phyloP scores from a whole-genome alignment of 306 rosid genomes.

The Hippophae rhamnoides region DNA sequence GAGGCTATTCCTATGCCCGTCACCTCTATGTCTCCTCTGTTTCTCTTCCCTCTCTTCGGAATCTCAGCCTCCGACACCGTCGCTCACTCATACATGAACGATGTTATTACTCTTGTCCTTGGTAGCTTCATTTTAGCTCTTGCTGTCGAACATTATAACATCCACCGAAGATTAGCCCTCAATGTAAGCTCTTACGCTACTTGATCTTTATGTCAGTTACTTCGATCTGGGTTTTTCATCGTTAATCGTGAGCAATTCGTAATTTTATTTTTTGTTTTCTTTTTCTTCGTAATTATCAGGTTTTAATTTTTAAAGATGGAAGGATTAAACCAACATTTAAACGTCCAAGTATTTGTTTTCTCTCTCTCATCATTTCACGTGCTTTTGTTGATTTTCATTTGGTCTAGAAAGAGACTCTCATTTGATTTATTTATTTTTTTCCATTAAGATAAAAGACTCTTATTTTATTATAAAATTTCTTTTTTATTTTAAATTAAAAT shows the following conservation, averaged over 20 bases:
- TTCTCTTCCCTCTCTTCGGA: conserved; percentile 69
- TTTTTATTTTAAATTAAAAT: too few species aligned
- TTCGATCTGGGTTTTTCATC: neutral
- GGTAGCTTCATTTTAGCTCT: conserved; percentile 86
- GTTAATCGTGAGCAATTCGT: neutral
- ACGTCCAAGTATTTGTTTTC: too few species aligned
- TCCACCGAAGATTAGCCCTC: conserved; percentile 71
- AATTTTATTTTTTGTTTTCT: too few species aligned
- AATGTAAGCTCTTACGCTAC: conserved; percentile 41
- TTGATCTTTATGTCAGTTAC: neutral
- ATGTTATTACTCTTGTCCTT: conserved; percentile 63
- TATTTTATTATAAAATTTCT: too few species aligned
- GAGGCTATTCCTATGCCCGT: conserved; percentile 79
- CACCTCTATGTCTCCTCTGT: conserved; percentile 77
- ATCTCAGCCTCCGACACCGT: conserved; percentile 57
- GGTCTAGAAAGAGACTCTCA: too few species aligned
- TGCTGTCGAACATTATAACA: conserved; percentile 83
- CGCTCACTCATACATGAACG: conserved; percentile 76
- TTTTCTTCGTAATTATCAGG: too few species aligned
- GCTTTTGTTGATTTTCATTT: too few species aligned
- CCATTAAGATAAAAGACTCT: too few species aligned
- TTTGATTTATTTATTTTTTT: too few species aligned
- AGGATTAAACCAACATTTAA: too few species aligned
- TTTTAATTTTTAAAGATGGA: too few species aligned
- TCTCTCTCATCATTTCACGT: too few species aligned